phyloP scores from a whole-genome alignment of 768 basidiomycete genomes.

The Mycena vulgaris region DNA sequence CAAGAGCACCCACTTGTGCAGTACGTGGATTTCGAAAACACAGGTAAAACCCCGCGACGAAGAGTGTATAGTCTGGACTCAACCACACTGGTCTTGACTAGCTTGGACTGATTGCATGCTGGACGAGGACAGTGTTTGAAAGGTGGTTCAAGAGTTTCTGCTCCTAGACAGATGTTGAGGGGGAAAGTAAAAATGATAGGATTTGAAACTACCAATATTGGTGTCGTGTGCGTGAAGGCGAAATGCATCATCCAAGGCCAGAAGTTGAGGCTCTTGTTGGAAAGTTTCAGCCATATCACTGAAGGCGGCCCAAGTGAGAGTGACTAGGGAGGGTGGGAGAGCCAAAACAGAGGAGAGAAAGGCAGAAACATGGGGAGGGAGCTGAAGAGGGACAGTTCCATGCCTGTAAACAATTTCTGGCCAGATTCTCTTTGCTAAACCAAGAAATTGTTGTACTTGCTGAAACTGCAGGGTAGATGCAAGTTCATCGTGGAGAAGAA shows the following conservation, averaged over 20 bases:
- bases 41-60: too few relatives aligned
- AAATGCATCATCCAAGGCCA: constrained; percentile 1
- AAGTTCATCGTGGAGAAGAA: too few relatives aligned
- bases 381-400: neutral
- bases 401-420: constrained; percentile 10
- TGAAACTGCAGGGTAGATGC: too few relatives aligned
- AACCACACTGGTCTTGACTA: too few relatives aligned
- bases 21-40: constrained; percentile 9
- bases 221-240: neutral
- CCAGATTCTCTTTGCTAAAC: constrained; percentile 14
- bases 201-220: neutral
- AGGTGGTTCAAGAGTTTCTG: too few relatives aligned
- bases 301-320: constrained; percentile 13
- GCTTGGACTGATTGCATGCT: too few relatives aligned
- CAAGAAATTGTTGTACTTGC: too few relatives aligned
- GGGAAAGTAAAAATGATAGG: too few relatives aligned
- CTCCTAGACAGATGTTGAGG: neutral
- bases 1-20: too few relatives aligned
- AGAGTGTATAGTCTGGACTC: too few relatives aligned
- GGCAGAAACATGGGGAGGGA: neutral
- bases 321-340: neutral
- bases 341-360: constrained; percentile 8
- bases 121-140: too few relatives aligned
- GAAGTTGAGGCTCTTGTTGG: neutral
- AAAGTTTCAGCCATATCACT: neutral